Evolutionary conservation across 2,329 filamentous ascomycete genomes (phyloP), one percentile per base, ranked within the genome.

Genomic region (Ascochyta viciae-villosae): DNA sequence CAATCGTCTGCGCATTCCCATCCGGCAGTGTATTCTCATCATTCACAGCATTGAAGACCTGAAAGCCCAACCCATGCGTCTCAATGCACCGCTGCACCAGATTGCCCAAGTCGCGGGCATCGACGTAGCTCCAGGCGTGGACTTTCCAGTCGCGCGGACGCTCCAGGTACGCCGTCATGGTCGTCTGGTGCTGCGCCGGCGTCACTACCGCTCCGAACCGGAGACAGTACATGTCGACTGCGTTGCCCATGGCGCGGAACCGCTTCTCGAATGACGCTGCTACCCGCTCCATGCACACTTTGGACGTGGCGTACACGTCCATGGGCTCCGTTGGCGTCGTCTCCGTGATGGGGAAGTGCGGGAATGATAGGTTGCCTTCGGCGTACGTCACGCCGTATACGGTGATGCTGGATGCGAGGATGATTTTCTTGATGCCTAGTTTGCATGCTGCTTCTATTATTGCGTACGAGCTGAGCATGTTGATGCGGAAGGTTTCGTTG

Each of bases 11-110:
- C 3, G 40, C 52, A 19, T 48, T 54, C 77, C 78, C 34, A 72
- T 71, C 43, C 70, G 60, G 54, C 19, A 63, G 43, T 3, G 84
- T 87, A 56, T 85, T 86, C 15, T 80, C 82, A 66, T 85, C 81
- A 65, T 87, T 88, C 0, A 84, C 85, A 3, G 84, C 85, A 67
- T 88, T 88, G 69, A 87, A 87, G 0, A 87, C 74, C 65, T 87
- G 83, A 58, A 84, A 88, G 0, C 85, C 85, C 23, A 88, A 61
- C 0, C 83, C 83, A 65, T 78, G 76, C 57, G 80, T 82, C 58
- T 78, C n/a, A n/a, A 87, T 75, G 13, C 77, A 79, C 19, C 81
- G 64, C 53, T 86, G 74, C 59, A 83, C 85, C 60, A 88, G 86
- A 63, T 83, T 82, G 0, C 85, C 86, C 22, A 88, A 65, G 63